A percentile compares a stretch with the other conserved stretches of the same genome.
phyloP scores from a whole-genome alignment of 441 rosid genomes.

The Capsella rubella region DNA sequence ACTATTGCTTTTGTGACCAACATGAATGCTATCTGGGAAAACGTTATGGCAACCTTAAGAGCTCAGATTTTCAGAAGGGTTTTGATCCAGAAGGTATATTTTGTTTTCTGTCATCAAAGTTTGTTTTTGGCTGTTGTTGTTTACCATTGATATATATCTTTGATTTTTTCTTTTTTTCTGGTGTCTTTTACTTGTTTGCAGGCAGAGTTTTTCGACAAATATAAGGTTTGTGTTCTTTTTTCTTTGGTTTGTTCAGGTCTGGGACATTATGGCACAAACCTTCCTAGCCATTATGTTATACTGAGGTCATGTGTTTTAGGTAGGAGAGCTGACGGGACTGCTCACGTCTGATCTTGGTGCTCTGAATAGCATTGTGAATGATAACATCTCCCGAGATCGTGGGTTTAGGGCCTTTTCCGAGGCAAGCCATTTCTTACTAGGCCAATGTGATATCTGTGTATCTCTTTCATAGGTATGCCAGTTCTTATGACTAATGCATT shows the following conservation, averaged over 20 bases:
- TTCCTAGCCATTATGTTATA: neutral
- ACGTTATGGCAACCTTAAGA: constrained; percentile 76
- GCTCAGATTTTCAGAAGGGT: constrained; percentile 80
- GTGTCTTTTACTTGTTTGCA: constrained; percentile 44
- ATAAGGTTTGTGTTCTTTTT: constrained; percentile 59
- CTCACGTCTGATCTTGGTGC: constrained; percentile 94
- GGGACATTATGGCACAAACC: neutral
- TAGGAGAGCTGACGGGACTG: constrained; percentile 85
- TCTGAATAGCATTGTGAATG: constrained; percentile 77
- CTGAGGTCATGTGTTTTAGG: constrained; percentile 51
- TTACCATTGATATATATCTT: constrained; percentile 2
- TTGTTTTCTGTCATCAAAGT: neutral
- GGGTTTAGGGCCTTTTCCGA: constrained; percentile 97
- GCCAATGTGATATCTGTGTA: constrained; percentile 67
- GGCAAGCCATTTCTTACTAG: constrained; percentile 84
- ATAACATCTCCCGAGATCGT: constrained; percentile 94
- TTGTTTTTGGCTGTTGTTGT: neutral
- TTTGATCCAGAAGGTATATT: constrained; percentile 76
- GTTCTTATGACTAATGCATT: constrained; percentile 16
- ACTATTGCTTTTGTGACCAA: constrained; percentile 78
- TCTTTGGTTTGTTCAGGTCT: neutral
- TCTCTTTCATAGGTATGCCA: constrained; percentile 25
- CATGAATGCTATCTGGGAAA: constrained; percentile 80
- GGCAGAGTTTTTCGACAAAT: constrained; percentile 88
- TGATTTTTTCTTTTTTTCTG: neutral